Base-by-base conservation (phyloP, 768 basidiomycete genomes). In the Rhodotorula taiwanensis region DNA sequence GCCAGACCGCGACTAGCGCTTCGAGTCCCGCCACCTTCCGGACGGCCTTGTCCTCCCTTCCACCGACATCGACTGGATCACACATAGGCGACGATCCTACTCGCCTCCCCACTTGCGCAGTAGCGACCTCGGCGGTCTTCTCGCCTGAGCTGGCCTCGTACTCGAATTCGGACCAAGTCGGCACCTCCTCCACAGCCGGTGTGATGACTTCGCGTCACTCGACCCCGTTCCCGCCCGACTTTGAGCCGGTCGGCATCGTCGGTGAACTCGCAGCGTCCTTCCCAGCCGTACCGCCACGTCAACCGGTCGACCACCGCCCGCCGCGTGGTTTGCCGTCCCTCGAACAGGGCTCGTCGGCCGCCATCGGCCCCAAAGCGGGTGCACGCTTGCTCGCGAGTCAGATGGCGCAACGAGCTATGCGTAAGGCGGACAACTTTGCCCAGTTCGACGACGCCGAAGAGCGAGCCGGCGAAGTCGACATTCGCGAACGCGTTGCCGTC, bases 331-430 rank as follows among this genome's bases (percentile, higher is more conserved):
- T 39, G 36, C 54, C 39, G 20, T 7, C 9, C 23, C 5, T n/a
- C 7, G 33, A 14, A 10, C 31, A 6, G 23, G 51, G 28, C 30
- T 6, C 25, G 39, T 8, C 41, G 28, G 49, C 25, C 39, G 58
- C 51, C 6, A 0, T 60, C 13, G 58, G 58, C 1, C 58, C 58
- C 14, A 53, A 52, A 18, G 51, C 52, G 4, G 58, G 58, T 16
- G 58, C 58, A 0, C 43, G 58, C 0, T 18, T 60, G 25, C 44
- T 60, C 31, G 52, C 51, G 25, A 60, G 58, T 18, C 23, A n/a
- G 5, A 43, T 45, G 5, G 58, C 43, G n/a, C 50, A 39, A 10
- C 33, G 44, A 3, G 51, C 58, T 3, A 33, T 34, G n/a, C 31
- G 51, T 5, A 43, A 59, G 16, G 48, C n/a, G 23, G 42, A 34